Conservation (phyloP, 163 green algal species). For the Chloromonas sp. region DNA sequence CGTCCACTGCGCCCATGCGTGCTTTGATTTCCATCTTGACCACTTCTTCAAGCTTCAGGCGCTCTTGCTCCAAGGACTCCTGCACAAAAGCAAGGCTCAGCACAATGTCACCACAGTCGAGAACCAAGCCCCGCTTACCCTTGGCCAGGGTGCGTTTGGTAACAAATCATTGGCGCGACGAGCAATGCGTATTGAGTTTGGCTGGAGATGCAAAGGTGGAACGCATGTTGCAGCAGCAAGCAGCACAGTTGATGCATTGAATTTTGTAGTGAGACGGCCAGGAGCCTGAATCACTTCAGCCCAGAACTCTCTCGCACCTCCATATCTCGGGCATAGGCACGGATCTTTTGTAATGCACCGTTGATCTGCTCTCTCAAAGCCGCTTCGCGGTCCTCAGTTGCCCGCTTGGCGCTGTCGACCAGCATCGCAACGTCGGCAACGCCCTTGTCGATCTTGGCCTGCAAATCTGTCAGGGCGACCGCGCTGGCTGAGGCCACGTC, state of each 20-base stretch:
- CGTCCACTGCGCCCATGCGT: not conserved
- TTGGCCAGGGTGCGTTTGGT: no score
- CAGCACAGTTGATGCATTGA: no score
- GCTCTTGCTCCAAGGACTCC: constrained; percentile 39
- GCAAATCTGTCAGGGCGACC: constrained; percentile 3
- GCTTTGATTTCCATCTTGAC: constrained; percentile 44
- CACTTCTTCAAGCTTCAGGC: constrained; percentile 35
- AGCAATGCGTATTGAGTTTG: no score
- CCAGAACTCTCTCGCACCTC: constrained; percentile 13
- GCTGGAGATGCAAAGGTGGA: no score
- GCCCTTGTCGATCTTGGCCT: constrained; percentile 13
- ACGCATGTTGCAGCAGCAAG: no score
- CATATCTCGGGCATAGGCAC: constrained; percentile 38
- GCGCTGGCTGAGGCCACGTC: constrained; percentile 10
- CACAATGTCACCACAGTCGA: not conserved
- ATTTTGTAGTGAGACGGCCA: no score
- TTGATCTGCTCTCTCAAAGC: constrained; percentile 35
- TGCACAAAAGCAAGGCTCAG: constrained; percentile 4
- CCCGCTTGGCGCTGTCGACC: constrained; percentile 16
- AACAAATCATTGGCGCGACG: no score
- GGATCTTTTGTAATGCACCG: constrained; percentile 28
- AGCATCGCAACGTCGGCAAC: constrained; percentile 20
- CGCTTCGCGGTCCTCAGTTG: constrained; percentile 34
- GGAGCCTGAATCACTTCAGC: no score
- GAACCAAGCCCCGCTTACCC: no score